A percentile compares a stretch with the other conserved stretches of the same genome.
Evolutionary conservation across 1,139 yeast genomes (phyloP).

Genomic region (Yamadazyma atlantica): DNA sequence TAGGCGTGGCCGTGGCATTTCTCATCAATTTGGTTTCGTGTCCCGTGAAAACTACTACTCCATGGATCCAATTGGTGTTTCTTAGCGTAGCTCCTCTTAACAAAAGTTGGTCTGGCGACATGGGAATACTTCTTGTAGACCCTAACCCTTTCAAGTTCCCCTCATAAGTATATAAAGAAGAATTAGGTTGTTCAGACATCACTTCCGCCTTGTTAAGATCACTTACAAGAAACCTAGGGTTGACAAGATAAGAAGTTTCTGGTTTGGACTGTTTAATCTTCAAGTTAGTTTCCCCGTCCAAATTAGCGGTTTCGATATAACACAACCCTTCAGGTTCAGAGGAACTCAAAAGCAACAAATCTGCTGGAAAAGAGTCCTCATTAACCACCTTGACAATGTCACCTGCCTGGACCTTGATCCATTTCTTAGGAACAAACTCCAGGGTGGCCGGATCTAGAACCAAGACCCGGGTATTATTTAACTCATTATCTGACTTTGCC

Average conservation of each 20-base stretch:
- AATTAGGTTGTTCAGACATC: conserved; percentile 89
- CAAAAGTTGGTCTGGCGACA: conserved; percentile 86
- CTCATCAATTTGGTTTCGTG: conserved; percentile 98
- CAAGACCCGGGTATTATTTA: conserved; percentile 74
- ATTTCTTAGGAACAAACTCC: conserved; percentile 61
- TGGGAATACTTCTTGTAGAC: conserved; percentile 54
- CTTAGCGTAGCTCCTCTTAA: conserved; percentile 94
- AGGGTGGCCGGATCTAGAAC: conserved; percentile 66
- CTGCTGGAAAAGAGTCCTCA: conserved; percentile 96
- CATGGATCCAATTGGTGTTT: conserved; percentile 95
- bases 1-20: conserved; percentile 98
- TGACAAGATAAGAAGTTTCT: conserved; percentile 74
- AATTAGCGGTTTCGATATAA: conserved; percentile 94
- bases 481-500: conserved; percentile 82
- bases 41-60: conserved; percentile 92
- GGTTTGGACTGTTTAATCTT: conserved; percentile 86
- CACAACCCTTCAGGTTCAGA: conserved; percentile 98
- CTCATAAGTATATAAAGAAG: conserved; percentile 91
- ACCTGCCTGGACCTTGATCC: conserved; percentile 92
- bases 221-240: conserved; percentile 57
- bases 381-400: conserved; percentile 83
- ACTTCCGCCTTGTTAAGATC: conserved; percentile 43
- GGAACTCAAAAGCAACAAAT: conserved; percentile 76
- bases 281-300: conserved; percentile 96
- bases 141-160: conserved; percentile 70